phyloP scores from a whole-genome alignment of 306 rosid species.

The Rubus parviflorus region DNA sequence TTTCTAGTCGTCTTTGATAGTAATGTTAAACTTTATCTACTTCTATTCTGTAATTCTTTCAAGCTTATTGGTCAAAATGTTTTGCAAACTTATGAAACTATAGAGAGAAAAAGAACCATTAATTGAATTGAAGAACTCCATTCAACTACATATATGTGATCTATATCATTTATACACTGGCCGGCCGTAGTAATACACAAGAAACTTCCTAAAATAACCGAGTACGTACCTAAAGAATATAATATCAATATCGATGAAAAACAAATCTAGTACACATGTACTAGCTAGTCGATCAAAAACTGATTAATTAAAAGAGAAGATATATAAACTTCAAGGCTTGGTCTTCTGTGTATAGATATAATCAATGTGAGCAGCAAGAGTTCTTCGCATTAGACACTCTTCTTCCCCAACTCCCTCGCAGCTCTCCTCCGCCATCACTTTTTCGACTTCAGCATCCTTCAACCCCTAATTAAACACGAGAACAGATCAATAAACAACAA shows the following conservation, averaged over 20 bases:
- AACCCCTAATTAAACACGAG: constrained; percentile 7
- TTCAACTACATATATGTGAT: background rate
- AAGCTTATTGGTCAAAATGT: background rate
- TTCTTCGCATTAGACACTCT: constrained; percentile 84
- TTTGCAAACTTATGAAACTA: background rate
- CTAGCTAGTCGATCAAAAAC: background rate
- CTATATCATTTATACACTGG: background rate
- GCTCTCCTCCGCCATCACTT: constrained; percentile 42
- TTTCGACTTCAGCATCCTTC: constrained; percentile 48
- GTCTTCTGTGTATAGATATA: constrained; percentile 77
- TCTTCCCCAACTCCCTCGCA: constrained; percentile 71
- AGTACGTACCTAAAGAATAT: too few relatives aligned
- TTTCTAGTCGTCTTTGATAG: too few relatives aligned
- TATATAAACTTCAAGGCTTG: constrained; percentile 43
- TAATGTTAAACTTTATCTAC: too few relatives aligned
- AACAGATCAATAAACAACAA: background rate
- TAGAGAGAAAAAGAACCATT: background rate
- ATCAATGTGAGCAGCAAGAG: constrained; percentile 79
- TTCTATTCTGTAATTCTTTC: background rate
- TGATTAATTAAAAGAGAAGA: background rate
- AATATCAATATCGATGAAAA: background rate
- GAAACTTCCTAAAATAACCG: background rate
- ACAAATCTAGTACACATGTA: background rate
- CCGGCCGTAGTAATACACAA: background rate
- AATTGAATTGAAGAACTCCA: background rate